Conservation (phyloP, 2,329 filamentous ascomycete species). For the Microsporum audouinii region DNA sequence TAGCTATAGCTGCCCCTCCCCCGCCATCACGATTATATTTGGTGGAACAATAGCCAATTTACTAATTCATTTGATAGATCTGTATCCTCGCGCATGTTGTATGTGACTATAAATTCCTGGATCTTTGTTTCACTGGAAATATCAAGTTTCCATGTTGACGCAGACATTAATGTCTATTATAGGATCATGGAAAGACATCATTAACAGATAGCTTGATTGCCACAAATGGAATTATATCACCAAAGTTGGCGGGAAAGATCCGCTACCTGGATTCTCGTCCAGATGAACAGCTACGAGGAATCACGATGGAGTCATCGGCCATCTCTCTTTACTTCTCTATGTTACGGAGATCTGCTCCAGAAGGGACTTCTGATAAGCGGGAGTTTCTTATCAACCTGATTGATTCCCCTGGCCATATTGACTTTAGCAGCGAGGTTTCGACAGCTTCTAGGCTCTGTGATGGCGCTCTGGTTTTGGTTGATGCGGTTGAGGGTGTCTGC, state of each 20-base stretch:
- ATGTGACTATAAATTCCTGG: constrained; percentile 26
- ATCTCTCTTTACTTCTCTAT: constrained; percentile 96
- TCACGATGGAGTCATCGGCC: constrained; percentile 99
- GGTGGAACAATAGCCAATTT: constrained; percentile 18
- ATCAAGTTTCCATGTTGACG: constrained; percentile 2
- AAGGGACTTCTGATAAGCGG: constrained; percentile 58
- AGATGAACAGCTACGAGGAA: constrained; percentile 89
- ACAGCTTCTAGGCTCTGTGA: constrained; percentile 91
- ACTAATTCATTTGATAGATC: constrained; percentile 46
- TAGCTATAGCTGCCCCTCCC: constrained; percentile 37
- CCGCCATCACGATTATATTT: constrained; percentile 19
- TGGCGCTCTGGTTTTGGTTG: constrained; percentile 84
- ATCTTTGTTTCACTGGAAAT: background rate
- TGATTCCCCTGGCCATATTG: constrained; percentile 94
- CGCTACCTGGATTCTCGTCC: constrained; percentile 92
- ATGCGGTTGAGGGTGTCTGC: constrained; percentile 95
- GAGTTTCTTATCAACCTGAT: constrained; percentile 97
- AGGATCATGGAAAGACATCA: constrained; percentile 97
- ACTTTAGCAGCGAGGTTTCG: constrained; percentile 96
- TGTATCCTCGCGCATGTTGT: constrained; percentile 90
- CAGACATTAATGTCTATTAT: constrained; percentile 9
- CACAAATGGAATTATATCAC: constrained; percentile 98
- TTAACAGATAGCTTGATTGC: constrained; percentile 91
- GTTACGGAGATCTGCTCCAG: constrained; percentile 59
- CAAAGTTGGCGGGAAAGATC: constrained; percentile 94